Evolutionary conservation across 805 yeast species (phyloP).

Genomic region (Hanseniaspora mollemarum): DNA sequence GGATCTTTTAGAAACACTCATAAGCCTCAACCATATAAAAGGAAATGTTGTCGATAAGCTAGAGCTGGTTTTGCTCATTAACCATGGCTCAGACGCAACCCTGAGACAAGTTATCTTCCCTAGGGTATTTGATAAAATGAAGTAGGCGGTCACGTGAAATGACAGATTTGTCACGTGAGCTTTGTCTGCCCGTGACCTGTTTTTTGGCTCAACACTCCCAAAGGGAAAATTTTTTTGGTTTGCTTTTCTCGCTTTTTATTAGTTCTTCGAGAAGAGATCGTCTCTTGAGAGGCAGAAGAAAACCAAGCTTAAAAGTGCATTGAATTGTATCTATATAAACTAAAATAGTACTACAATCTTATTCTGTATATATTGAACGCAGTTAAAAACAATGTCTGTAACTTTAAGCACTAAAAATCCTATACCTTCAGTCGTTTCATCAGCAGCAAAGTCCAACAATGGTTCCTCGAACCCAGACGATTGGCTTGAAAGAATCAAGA

Average conservation of each 20-base stretch:
- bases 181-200: too few relatives aligned
- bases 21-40: slow-evolving; percentile 5
- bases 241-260: too few relatives aligned
- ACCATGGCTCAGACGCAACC: slow-evolving; percentile 1
- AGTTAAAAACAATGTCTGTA: slow-evolving; percentile 2
- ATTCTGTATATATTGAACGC: too few relatives aligned
- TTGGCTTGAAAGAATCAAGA: slow-evolving; percentile 89
- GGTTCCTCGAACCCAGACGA: slow-evolving; percentile 65
- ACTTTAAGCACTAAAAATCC: slow-evolving; percentile 6
- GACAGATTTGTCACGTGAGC: not conserved
- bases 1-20: slow-evolving; percentile 12
- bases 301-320: too few relatives aligned
- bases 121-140: not conserved
- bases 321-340: too few relatives aligned
- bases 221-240: too few relatives aligned
- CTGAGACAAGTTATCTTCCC: slow-evolving; percentile 5
- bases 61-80: not conserved
- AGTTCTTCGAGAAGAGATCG: too few relatives aligned
- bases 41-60: slow-evolving; percentile 8
- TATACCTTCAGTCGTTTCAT: not conserved
- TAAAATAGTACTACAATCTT: too few relatives aligned
- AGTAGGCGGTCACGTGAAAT: not conserved
- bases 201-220: too few relatives aligned
- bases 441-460: slow-evolving; percentile 5
- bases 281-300: too few relatives aligned